Evolutionary conservation across 345 rosid species (phyloP).

Genomic region (Nephelium lappaceum): DNA sequence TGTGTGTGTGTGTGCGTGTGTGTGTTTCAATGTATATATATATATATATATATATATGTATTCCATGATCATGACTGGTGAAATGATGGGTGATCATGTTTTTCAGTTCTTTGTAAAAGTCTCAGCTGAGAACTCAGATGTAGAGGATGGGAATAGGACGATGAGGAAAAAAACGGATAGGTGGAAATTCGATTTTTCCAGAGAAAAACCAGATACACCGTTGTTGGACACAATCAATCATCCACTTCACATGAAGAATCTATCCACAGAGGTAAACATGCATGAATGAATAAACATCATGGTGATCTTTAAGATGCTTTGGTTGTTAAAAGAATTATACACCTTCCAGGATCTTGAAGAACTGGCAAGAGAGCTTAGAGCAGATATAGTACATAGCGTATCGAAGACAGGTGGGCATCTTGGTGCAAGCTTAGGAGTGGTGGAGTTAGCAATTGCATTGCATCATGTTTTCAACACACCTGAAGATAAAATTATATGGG

Average conservation of each 20-base stretch:
- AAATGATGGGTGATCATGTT: conserved; percentile 15
- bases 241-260: conserved; percentile 78
- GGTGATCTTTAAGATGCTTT: neutral
- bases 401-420: conserved; percentile 72
- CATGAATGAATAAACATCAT: neutral
- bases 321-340: neutral
- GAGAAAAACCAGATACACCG: conserved; percentile 63
- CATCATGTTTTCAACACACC: conserved; percentile 69
- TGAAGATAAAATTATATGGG: conserved; percentile 76
- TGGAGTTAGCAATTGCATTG: conserved; percentile 62
- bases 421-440: conserved; percentile 68
- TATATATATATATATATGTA: neutral
- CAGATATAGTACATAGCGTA: conserved; percentile 57
- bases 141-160: conserved; percentile 35
- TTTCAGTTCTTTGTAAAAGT: conserved; percentile 49
- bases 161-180: conserved; percentile 39
- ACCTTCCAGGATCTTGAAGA: conserved; percentile 61
- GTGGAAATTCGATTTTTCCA: conserved; percentile 50
- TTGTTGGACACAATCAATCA: conserved; percentile 71
- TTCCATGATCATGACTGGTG: neutral
- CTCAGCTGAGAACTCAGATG: conserved; percentile 36
- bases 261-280: conserved; percentile 47
- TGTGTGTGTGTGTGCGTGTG: too few species aligned
- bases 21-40: too few species aligned
- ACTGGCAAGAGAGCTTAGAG: conserved; percentile 65